A percentile compares a stretch with the other conserved stretches of the same genome.
These are phyloP conservation scores for Novymonas esmeraldas DNA, from an alignment of 208 protist species.

Conservation along the genomic window DNA sequence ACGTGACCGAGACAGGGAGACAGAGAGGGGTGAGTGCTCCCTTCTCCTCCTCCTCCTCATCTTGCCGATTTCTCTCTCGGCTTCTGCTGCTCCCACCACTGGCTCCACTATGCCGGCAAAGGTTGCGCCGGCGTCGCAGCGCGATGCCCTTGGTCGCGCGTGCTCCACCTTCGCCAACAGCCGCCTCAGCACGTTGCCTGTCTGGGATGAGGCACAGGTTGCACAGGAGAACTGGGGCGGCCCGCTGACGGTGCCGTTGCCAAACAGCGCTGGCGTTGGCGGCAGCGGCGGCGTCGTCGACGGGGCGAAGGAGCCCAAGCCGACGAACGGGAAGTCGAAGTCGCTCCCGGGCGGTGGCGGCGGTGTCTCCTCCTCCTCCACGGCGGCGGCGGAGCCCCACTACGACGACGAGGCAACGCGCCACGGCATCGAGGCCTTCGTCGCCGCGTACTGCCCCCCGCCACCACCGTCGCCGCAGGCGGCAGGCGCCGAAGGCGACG, in stretches of 20 bases:
- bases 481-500: background rate
- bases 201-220: constrained; percentile 82
- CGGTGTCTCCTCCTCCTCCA: background rate
- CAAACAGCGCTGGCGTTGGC: background rate
- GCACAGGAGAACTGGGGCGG: constrained; percentile 82
- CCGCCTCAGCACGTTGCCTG: constrained; percentile 35
- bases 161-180: constrained; percentile 21
- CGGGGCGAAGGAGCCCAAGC: constrained; percentile 4
- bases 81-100: background rate
- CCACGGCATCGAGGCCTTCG: constrained; percentile 15
- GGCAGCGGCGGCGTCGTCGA: background rate
- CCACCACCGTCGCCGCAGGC: too few relatives aligned
- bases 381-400: constrained; percentile 3
- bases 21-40: background rate
- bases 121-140: background rate
- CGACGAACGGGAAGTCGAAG: constrained; percentile 5
- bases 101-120: constrained; percentile 19
- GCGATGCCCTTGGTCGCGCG: background rate
- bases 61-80: background rate
- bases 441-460: constrained; percentile 4
- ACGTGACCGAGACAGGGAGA: too few relatives aligned
- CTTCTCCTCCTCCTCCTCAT: constrained; percentile 2
- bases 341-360: background rate
- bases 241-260: constrained; percentile 22
- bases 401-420: constrained; percentile 18